These are phyloP conservation scores for Hondaea fermentalgiana DNA, from an alignment of 108 stramenopile species.

Conservation along the genomic window DNA sequence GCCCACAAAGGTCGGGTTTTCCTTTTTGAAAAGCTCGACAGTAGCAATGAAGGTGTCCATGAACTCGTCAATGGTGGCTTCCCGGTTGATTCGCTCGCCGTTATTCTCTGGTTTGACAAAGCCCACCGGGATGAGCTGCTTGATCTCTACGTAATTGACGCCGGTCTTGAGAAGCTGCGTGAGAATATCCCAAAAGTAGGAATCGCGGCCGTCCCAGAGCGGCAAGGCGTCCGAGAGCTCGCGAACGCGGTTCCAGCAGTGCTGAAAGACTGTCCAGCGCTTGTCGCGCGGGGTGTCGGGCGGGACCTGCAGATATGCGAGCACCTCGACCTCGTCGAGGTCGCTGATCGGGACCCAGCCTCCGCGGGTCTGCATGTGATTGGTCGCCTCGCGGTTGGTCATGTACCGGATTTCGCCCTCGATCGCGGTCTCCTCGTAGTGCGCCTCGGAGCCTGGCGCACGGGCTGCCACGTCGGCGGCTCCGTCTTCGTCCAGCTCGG, in stretches of 20 bases:
- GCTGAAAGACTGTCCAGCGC: background rate
- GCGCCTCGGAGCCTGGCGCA: background rate
- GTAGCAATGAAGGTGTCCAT: slow-evolving; percentile 1
- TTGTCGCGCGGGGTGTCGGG: background rate
- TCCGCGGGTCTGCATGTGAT: background rate
- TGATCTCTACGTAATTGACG: background rate
- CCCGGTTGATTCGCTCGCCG: background rate
- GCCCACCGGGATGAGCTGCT: background rate
- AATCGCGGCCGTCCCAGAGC: background rate
- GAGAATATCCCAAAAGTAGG: slow-evolving; percentile 6
- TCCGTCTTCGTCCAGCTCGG: background rate
- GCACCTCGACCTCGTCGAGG: background rate
- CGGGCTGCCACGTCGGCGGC: background rate
- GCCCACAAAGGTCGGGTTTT: background rate
- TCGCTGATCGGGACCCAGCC: background rate
- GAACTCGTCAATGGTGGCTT: background rate
- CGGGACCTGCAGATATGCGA: background rate
- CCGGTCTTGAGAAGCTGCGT: slow-evolving; percentile 5
- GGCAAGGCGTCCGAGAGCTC: slow-evolving; percentile 1
- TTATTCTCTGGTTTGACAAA: background rate
- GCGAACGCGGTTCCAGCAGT: slow-evolving; percentile 1
- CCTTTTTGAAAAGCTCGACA: background rate
- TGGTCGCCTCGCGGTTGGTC: background rate
- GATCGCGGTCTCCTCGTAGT: background rate
- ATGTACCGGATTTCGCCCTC: background rate